A percentile compares a stretch with the other conserved stretches of the same genome.
These are phyloP conservation scores for Floccularia luteovirens DNA, from an alignment of 768 basidiomycete genomes.

Conservation along the genomic window DNA sequence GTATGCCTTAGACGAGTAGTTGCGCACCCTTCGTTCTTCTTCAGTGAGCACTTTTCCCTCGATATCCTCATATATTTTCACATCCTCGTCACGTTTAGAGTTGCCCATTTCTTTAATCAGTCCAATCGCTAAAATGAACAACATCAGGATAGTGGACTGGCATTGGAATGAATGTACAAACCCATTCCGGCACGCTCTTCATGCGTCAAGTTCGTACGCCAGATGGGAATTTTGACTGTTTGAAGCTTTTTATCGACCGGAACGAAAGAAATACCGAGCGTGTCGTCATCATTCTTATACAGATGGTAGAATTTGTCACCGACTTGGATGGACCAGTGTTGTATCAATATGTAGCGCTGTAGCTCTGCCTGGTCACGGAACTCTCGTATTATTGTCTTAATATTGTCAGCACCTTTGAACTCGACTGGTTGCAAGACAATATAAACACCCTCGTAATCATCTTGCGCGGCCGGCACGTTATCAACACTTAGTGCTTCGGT, in stretches of 20 bases:
- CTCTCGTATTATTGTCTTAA: background rate
- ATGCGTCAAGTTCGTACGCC: constrained; percentile 1
- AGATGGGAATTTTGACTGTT: background rate
- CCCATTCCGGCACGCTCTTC: constrained; percentile 1
- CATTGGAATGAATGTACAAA: background rate
- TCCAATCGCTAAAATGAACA: background rate
- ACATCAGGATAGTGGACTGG: background rate
- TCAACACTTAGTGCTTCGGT: too few species aligned
- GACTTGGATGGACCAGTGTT: background rate
- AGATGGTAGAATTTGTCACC: constrained; percentile 1
- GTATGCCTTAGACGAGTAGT: background rate
- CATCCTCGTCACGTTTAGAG: background rate
- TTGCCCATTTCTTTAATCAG: background rate
- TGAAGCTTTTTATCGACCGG: background rate
- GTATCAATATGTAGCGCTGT: background rate
- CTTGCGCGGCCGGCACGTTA: background rate
- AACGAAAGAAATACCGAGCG: background rate
- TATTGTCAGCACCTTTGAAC: background rate
- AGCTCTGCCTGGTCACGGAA: background rate
- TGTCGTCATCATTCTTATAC: background rate
- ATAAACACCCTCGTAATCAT: background rate
- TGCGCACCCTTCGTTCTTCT: background rate
- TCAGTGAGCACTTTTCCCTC: background rate
- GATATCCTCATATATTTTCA: background rate
- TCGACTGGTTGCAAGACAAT: background rate